A percentile compares a stretch with the other conserved stretches of the same genome.
phyloP scores from a whole-genome alignment of 2,329 filamentous ascomycete species.

The Periconia sp. region DNA sequence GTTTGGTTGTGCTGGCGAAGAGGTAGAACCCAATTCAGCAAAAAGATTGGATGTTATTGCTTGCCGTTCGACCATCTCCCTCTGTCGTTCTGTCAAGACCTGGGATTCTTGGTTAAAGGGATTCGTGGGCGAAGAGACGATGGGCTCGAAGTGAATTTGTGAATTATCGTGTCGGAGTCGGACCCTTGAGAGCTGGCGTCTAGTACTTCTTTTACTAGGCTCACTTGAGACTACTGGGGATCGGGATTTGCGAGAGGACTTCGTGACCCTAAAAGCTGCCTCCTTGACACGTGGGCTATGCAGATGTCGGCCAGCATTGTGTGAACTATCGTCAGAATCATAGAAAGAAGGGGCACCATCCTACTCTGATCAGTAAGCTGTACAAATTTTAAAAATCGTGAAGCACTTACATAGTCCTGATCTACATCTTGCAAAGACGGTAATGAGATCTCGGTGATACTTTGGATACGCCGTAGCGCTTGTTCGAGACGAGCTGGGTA shows the following conservation, averaged over 20 bases:
- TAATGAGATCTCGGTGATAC: slow-evolving; percentile 59
- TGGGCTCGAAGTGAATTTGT: slow-evolving; percentile 76
- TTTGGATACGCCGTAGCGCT: slow-evolving; percentile 66
- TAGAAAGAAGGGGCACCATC: slow-evolving; percentile 39
- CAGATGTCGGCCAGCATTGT: slow-evolving; percentile 10
- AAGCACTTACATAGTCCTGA: slow-evolving; percentile 45
- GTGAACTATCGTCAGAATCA: slow-evolving; percentile 42
- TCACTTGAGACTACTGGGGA: slow-evolving; percentile 32
- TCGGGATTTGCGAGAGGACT: slow-evolving; percentile 26
- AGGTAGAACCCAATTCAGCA: slow-evolving; percentile 59
- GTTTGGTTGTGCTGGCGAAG: slow-evolving; percentile 16
- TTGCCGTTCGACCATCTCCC: slow-evolving; percentile 77
- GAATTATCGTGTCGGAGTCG: slow-evolving; percentile 79
- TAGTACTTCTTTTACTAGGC: slow-evolving; percentile 25
- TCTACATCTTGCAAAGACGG: slow-evolving; percentile 53
- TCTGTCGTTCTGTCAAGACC: slow-evolving; percentile 77
- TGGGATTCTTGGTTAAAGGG: slow-evolving; percentile 67
- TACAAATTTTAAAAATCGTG: slow-evolving; percentile 14
- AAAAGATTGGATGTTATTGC: slow-evolving; percentile 69
- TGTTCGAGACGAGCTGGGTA: slow-evolving; percentile 71
- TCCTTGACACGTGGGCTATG: slow-evolving; percentile 31
- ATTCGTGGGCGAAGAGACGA: slow-evolving; percentile 64
- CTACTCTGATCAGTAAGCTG: slow-evolving; percentile 16
- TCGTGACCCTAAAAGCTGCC: slow-evolving; percentile 35
- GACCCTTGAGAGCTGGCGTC: slow-evolving; percentile 51